phyloP scores from a whole-genome alignment of 2,329 filamentous ascomycete species.

The Fusarium chuoi region DNA sequence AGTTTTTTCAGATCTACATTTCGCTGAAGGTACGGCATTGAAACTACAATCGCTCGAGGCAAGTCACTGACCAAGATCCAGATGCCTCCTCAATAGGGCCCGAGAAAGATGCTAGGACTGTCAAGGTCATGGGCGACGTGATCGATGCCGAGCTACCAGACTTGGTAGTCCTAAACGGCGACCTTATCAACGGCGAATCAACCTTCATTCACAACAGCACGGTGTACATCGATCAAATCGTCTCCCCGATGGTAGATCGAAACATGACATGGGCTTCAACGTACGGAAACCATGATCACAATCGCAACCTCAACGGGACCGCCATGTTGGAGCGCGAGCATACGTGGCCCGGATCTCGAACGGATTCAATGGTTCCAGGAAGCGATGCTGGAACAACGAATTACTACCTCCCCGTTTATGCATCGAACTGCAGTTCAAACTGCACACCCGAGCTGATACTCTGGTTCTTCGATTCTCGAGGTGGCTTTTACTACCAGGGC shows the following conservation, averaged over 20 bases:
- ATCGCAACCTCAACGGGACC: slow-evolving; percentile 55
- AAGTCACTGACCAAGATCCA: neutral
- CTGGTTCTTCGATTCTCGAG: slow-evolving; percentile 77
- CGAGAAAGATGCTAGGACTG: slow-evolving; percentile 50
- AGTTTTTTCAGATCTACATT: slow-evolving; percentile 35
- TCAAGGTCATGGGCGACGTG: slow-evolving; percentile 49
- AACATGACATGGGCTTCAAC: slow-evolving; percentile 70
- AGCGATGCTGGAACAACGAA: slow-evolving; percentile 52
- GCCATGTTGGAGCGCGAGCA: slow-evolving; percentile 40
- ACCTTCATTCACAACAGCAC: slow-evolving; percentile 62
- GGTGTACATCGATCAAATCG: slow-evolving; percentile 65
- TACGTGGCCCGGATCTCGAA: slow-evolving; percentile 37
- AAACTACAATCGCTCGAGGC: rapidly evolving
- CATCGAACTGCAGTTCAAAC: slow-evolving; percentile 42
- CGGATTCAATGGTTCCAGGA: slow-evolving; percentile 36
- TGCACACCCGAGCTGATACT: slow-evolving; percentile 59
- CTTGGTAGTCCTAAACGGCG: slow-evolving; percentile 75
- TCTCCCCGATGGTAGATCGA: slow-evolving; percentile 64
- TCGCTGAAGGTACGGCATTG: slow-evolving; percentile 18
- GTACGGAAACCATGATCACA: slow-evolving; percentile 75
- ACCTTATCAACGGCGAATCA: slow-evolving; percentile 74
- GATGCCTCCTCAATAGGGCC: slow-evolving; percentile 44
- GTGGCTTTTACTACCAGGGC: slow-evolving; percentile 61
- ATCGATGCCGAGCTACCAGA: slow-evolving; percentile 54
- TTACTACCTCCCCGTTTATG: slow-evolving; percentile 56